Evolutionary conservation across 2,329 filamentous ascomycete species (phyloP).

Genomic region (Colletotrichum sojae): DNA sequence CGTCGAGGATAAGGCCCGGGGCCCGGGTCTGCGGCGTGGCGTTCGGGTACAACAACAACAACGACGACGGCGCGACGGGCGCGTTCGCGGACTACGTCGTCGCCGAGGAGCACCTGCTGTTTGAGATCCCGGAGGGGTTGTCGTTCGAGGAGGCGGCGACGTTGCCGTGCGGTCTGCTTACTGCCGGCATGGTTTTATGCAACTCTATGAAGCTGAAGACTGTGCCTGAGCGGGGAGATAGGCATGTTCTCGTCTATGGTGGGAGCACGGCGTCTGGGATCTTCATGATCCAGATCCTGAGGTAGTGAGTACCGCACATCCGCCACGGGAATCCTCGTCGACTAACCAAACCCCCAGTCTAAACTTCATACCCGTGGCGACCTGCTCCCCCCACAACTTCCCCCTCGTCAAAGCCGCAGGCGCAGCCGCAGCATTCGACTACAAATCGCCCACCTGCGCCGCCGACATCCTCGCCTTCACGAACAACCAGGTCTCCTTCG

Average conservation of each 20-base stretch:
- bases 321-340: not conserved
- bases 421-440: conserved; percentile 62
- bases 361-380: conserved; percentile 58
- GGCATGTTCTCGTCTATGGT: conserved; percentile 59
- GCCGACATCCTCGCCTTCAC: conserved; percentile 55
- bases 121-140: conserved; percentile 45
- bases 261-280: conserved; percentile 61
- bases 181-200: conserved; percentile 25
- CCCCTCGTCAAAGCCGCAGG: conserved; percentile 58
- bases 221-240: conserved; percentile 21
- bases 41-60: conserved; percentile 42
- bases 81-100: conserved; percentile 50
- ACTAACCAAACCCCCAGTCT: conserved; percentile 40
- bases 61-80: conserved; percentile 42
- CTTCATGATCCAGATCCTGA: conserved; percentile 52
- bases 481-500: conserved; percentile 52
- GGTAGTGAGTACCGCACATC: conserved; percentile 23
- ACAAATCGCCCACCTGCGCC: conserved; percentile 52
- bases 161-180: conserved; percentile 35
- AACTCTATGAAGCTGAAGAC: conserved; percentile 48
- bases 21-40: conserved; percentile 47
- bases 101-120: conserved; percentile 41
- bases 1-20: conserved; percentile 45
- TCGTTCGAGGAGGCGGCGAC: conserved; percentile 46
- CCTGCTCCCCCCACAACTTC: conserved; percentile 59